phyloP scores from a whole-genome alignment of 805 yeast genomes.

The Cyberlindnera euphorbiae region DNA sequence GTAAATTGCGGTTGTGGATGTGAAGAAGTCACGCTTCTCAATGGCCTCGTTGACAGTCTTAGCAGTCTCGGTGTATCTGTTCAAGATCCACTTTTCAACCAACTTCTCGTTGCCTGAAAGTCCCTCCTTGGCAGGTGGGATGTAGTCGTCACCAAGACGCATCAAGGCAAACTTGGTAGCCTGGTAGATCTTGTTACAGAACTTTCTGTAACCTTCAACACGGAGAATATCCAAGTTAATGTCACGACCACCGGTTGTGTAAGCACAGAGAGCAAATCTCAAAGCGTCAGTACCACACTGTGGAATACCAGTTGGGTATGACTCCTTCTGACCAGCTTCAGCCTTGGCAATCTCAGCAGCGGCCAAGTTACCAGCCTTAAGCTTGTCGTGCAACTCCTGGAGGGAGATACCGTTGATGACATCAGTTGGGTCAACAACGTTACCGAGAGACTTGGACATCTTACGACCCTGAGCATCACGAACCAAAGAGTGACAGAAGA shows the following conservation, averaged over 20 bases:
- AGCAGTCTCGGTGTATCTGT: constrained; percentile 70
- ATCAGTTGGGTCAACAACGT: constrained; percentile 93
- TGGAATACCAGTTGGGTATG: constrained; percentile 96
- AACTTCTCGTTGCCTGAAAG: constrained; percentile 78
- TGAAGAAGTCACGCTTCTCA: constrained; percentile 85
- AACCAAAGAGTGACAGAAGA: constrained; percentile 95
- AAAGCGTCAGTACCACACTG: constrained; percentile 99
- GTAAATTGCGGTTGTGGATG: constrained; percentile 81
- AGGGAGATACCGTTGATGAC: constrained; percentile 86
- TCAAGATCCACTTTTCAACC: constrained; percentile 96
- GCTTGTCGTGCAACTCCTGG: constrained; percentile 72
- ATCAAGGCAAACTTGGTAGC: constrained; percentile 95
- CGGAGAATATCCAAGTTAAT: constrained; percentile 93
- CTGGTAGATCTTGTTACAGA: constrained; percentile 98
- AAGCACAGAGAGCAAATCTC: constrained; percentile 97
- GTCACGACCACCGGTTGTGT: constrained; percentile 98
- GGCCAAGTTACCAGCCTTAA: constrained; percentile 79
- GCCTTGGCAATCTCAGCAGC: constrained; percentile 86
- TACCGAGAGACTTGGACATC: constrained; percentile 97
- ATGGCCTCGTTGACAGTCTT: constrained; percentile 58
- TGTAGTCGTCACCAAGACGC: constrained; percentile 85
- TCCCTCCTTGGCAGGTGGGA: constrained; percentile 64
- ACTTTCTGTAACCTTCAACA: constrained; percentile 98
- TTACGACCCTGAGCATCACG: constrained; percentile 99
- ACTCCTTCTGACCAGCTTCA: constrained; percentile 75